phyloP scores from a whole-genome alignment of 768 basidiomycete species.

The Mycena rosella region DNA sequence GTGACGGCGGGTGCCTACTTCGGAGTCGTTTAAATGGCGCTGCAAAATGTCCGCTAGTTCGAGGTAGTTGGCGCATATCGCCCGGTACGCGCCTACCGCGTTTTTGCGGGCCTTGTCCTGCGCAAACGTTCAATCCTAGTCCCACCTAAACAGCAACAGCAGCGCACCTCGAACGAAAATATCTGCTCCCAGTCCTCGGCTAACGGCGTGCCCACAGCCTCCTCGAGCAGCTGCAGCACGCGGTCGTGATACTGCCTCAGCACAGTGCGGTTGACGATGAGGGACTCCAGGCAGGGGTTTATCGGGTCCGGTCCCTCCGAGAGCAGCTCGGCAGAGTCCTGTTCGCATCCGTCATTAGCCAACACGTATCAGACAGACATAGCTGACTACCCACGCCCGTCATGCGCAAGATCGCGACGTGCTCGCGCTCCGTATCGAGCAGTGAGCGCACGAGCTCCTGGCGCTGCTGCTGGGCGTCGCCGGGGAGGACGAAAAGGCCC shows the following conservation, averaged over 20 bases:
- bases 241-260: conserved; percentile 42
- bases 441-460: conserved; percentile 46
- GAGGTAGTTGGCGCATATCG: conserved; percentile 51
- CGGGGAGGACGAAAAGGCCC: conserved; percentile 48
- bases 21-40: conserved; percentile 27
- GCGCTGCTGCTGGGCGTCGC: conserved; percentile 42
- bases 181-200: conserved; percentile 37
- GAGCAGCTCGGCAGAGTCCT: conserved; percentile 50
- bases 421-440: conserved; percentile 48
- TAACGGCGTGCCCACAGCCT: conserved; percentile 12
- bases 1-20: no score
- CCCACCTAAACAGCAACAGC: background rate
- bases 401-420: conserved; percentile 44
- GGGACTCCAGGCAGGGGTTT: conserved; percentile 41
- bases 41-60: conserved; percentile 45
- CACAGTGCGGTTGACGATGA: conserved; percentile 36
- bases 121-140: background rate
- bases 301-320: conserved; percentile 36
- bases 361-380: conserved; percentile 1
- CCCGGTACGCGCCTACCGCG: conserved; percentile 51
- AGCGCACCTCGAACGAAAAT: conserved; percentile 39
- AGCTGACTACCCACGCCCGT: conserved; percentile 44
- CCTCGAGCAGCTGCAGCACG: conserved; percentile 34
- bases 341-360: conserved; percentile 3
- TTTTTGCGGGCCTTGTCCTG: conserved; percentile 40